These are phyloP conservation scores for Kurtzmaniella natalensis DNA, from an alignment of 1,139 yeast species.

Conservation along the genomic window DNA sequence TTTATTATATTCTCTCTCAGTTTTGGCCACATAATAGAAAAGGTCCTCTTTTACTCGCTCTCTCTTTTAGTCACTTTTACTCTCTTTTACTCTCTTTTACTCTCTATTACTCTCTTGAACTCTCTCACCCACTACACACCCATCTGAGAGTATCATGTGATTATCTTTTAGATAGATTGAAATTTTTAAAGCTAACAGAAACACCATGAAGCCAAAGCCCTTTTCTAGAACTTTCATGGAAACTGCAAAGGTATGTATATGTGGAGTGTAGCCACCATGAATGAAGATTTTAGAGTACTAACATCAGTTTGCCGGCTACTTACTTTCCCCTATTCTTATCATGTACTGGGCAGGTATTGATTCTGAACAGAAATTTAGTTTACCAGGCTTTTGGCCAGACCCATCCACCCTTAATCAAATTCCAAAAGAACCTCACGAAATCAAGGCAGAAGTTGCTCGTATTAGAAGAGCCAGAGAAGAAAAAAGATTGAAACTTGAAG, in stretches of 20 bases:
- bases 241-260: conserved; percentile 54
- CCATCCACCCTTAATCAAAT: conserved; percentile 86
- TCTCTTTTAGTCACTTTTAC: no score
- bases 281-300: conserved; percentile 13
- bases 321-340: conserved; percentile 78
- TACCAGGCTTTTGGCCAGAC: conserved; percentile 98
- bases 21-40: no score
- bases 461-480: conserved; percentile 72
- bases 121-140: no score
- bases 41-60: no score
- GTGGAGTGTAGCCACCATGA: background rate
- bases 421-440: conserved; percentile 90
- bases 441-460: conserved; percentile 85
- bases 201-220: conserved; percentile 1
- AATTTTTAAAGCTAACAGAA: no score
- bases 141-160: no score
- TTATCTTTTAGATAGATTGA: no score
- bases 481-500: conserved; percentile 70
- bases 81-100: no score
- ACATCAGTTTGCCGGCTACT: conserved; percentile 72
- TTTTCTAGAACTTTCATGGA: conserved; percentile 58
- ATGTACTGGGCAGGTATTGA: conserved; percentile 92
- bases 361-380: conserved; percentile 81
- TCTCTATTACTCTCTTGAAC: no score
- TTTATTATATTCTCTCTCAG: no score